These are phyloP conservation scores for Tillandsia fasciculata DNA, from an alignment of 176 grass and related monocot genomes.

Conservation along the genomic window DNA sequence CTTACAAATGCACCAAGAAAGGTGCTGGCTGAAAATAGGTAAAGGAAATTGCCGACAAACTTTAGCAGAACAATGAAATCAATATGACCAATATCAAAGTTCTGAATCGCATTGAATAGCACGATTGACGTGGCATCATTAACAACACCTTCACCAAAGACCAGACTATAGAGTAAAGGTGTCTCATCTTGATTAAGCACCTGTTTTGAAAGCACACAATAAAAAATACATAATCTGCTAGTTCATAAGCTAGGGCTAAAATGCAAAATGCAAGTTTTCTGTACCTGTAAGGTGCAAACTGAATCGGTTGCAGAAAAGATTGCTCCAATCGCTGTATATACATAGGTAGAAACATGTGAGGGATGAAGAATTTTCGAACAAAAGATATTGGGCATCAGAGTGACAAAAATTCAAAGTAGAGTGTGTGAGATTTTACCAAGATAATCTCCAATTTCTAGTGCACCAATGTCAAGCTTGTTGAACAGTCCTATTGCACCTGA, in stretches of 20 bases:
- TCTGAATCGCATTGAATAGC: constrained; percentile 85
- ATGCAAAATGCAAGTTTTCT: constrained; percentile 5
- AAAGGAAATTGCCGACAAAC: constrained; percentile 58
- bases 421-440: constrained; percentile 41
- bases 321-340: constrained; percentile 75
- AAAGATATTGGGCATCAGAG: background rate
- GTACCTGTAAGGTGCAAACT: constrained; percentile 83
- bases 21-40: constrained; percentile 63
- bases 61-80: constrained; percentile 33
- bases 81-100: constrained; percentile 46
- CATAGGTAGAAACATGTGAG: constrained; percentile 1
- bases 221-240: background rate
- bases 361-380: constrained; percentile 3
- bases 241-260: background rate
- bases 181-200: constrained; percentile 92
- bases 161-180: constrained; percentile 85
- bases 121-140: constrained; percentile 97
- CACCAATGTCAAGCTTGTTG: constrained; percentile 56
- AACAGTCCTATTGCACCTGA: constrained; percentile 63
- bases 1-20: constrained; percentile 83
- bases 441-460: constrained; percentile 72
- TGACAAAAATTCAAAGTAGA: background rate
- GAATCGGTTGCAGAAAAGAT: constrained; percentile 96
- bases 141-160: constrained; percentile 96
- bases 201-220: constrained; percentile 19